Conservation (phyloP, 2,329 filamentous ascomycete genomes). For the Verticillium albo-atrum region DNA sequence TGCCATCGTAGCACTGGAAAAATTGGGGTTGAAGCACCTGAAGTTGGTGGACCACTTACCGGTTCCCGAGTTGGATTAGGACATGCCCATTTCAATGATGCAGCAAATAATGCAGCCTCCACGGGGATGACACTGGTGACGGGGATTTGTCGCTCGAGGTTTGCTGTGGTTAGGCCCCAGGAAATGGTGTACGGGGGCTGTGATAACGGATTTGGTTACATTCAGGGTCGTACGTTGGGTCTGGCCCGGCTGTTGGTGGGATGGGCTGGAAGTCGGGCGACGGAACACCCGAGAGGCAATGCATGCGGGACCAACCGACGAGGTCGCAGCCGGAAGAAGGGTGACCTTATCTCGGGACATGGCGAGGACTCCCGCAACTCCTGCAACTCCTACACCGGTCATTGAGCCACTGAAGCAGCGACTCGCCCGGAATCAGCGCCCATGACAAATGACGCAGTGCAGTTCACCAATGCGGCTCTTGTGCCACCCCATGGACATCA, state of each 20-base stretch:
- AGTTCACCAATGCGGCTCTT: background rate
- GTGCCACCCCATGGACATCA: too few species aligned
- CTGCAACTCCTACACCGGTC: too few species aligned
- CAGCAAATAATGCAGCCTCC: too few species aligned
- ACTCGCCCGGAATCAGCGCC: background rate
- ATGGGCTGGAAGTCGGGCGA: background rate
- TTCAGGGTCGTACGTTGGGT: background rate
- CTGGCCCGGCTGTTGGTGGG: background rate
- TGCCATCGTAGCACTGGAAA: constrained; percentile 62
- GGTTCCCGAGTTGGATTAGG: constrained; percentile 58
- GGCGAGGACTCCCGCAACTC: background rate
- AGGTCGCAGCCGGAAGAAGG: background rate
- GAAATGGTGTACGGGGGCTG: too few species aligned
- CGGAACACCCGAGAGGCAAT: background rate
- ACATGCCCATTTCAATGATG: too few species aligned
- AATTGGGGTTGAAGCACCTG: constrained; percentile 58
- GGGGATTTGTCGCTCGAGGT: too few species aligned
- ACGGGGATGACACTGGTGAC: background rate
- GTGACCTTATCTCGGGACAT: background rate
- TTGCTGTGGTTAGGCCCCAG: too few species aligned
- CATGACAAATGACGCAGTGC: background rate
- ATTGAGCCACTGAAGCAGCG: background rate
- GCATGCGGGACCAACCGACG: background rate
- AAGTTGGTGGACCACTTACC: constrained; percentile 74
- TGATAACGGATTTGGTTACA: constrained; percentile 15